Evolutionary conservation across 768 basidiomycete species (phyloP).

Genomic region (Mycena haematopus): DNA sequence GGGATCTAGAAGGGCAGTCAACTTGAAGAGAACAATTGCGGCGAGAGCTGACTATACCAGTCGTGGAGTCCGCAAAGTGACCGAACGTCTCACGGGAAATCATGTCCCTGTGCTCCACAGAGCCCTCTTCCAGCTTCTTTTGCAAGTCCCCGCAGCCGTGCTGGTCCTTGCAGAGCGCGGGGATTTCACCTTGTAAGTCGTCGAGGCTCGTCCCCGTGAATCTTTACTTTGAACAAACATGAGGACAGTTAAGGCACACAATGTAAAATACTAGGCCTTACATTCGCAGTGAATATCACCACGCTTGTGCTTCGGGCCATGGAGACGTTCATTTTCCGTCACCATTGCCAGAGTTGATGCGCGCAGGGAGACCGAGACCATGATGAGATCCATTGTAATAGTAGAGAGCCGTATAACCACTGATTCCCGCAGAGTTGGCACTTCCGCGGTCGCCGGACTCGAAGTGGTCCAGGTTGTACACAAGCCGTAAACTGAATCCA

Average conservation of each 20-base stretch:
- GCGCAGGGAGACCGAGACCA: conserved; percentile 65
- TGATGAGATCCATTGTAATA: conserved; percentile 81
- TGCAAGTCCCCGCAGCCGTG: conserved; percentile 98
- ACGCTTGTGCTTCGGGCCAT: conserved; percentile 95
- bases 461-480: conserved; percentile 66
- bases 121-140: conserved; percentile 95
- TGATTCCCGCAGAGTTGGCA: conserved; percentile 41
- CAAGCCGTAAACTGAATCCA: conserved; percentile 65
- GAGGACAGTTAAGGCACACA: conserved; percentile 2
- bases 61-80: too few relatives aligned
- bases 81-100: conserved; percentile 99
- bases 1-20: too few relatives aligned
- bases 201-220: conserved; percentile 96
- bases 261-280: conserved; percentile 37
- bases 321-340: conserved; percentile 91
- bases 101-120: conserved; percentile 96
- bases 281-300: conserved; percentile 91
- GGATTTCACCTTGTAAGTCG: conserved; percentile 94
- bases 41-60: conserved; percentile 72
- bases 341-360: conserved; percentile 60
- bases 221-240: conserved; percentile 64
- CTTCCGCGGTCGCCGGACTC: conserved; percentile 52
- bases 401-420: conserved; percentile 75
- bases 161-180: conserved; percentile 95
- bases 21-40: too few relatives aligned